Percentiles rank a stretch among this genome's conserved stretches.
These are phyloP conservation scores for Fusarium sp. DNA, from an alignment of 2,329 filamentous ascomycete genomes.

Conservation along the genomic window DNA sequence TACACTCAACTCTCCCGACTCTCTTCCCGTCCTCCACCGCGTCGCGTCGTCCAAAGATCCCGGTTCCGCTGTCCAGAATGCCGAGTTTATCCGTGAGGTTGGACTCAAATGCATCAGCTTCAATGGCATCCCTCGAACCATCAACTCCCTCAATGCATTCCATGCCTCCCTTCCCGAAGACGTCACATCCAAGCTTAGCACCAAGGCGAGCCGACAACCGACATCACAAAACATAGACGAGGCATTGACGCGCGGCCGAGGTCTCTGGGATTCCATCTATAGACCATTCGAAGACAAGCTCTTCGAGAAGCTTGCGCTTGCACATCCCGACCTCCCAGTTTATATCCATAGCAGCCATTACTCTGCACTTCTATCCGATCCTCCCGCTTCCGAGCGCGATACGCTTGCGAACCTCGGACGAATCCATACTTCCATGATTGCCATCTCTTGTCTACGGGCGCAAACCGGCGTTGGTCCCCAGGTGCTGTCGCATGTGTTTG, in stretches of 20 bases:
- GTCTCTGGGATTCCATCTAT: slow-evolving; percentile 83
- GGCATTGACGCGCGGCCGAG: slow-evolving; percentile 70
- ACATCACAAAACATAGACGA: slow-evolving; percentile 66
- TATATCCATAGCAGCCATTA: slow-evolving; percentile 84
- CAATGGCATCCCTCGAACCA: slow-evolving; percentile 85
- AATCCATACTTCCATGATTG: slow-evolving; percentile 79
- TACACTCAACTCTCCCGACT: slow-evolving; percentile 87
- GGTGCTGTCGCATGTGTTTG: slow-evolving; percentile 85
- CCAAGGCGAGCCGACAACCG: slow-evolving; percentile 67
- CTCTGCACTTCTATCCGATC: slow-evolving; percentile 78
- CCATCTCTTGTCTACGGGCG: slow-evolving; percentile 79
- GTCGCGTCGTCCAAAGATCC: slow-evolving; percentile 55
- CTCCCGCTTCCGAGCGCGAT: slow-evolving; percentile 59
- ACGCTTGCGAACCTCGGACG: slow-evolving; percentile 71
- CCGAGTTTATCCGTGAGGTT: slow-evolving; percentile 80
- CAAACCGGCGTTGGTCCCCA: slow-evolving; percentile 88
- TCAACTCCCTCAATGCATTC: slow-evolving; percentile 85
- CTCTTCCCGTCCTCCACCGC: slow-evolving; percentile 73
- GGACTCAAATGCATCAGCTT: slow-evolving; percentile 83
- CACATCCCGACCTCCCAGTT: slow-evolving; percentile 85
- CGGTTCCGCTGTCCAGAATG: slow-evolving; percentile 60
- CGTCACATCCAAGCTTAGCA: slow-evolving; percentile 67
- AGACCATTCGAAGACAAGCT: slow-evolving; percentile 80
- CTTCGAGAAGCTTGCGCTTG: slow-evolving; percentile 75
- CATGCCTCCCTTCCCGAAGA: slow-evolving; percentile 70